A percentile compares a stretch with the other conserved stretches of the same genome.
Evolutionary conservation across 164 flowering plant genomes (phyloP).

Genomic region (Stephania cephalantha): DNA sequence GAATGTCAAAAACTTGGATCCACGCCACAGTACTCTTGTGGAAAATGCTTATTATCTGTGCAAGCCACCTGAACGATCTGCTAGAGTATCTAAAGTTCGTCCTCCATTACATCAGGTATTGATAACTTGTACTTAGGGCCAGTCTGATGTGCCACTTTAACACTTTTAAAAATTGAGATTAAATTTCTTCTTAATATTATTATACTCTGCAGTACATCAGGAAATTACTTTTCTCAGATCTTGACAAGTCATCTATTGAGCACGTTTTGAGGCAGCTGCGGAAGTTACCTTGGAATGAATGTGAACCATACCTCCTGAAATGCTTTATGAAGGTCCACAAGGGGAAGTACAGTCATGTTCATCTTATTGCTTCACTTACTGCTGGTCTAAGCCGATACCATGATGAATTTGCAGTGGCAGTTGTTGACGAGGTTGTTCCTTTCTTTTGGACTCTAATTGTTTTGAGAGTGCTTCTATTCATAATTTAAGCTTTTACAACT

Average conservation of each 20-base stretch:
- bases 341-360: slow-evolving; percentile 94
- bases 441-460: slow-evolving; percentile 1
- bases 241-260: slow-evolving; percentile 89
- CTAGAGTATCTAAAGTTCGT: slow-evolving; percentile 83
- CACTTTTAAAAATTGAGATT: not conserved
- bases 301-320: slow-evolving; percentile 75
- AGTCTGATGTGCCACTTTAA: not conserved
- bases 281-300: slow-evolving; percentile 95
- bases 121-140: not conserved
- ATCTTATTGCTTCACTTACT: slow-evolving; percentile 90
- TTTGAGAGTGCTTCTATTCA: not conserved
- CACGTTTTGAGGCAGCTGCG: slow-evolving; percentile 90
- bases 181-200: not conserved
- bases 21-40: slow-evolving; percentile 92
- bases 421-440: slow-evolving; percentile 85
- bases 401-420: slow-evolving; percentile 95
- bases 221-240: slow-evolving; percentile 85
- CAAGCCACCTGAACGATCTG: slow-evolving; percentile 98
- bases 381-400: slow-evolving; percentile 95
- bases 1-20: slow-evolving; percentile 97
- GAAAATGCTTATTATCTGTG: slow-evolving; percentile 99
- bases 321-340: slow-evolving; percentile 95
- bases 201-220: slow-evolving; percentile 72
- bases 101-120: slow-evolving; percentile 95
- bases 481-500: not conserved